phyloP scores from a whole-genome alignment of 176 grass and related monocot genomes.

The Thinopyrum elongatum region DNA sequence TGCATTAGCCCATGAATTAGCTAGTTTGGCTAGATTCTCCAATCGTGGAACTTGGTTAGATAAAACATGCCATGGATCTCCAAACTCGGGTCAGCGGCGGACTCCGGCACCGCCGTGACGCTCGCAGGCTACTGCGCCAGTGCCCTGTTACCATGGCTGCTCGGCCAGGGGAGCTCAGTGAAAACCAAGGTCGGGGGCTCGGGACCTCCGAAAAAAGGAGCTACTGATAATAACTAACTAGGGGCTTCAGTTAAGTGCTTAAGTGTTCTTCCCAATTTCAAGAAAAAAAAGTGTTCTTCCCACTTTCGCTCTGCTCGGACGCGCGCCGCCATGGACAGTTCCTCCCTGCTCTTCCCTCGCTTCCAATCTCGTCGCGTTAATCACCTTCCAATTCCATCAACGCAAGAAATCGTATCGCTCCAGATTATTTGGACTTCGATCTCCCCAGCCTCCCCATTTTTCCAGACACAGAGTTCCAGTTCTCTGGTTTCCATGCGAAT shows the following conservation, averaged over 20 bases:
- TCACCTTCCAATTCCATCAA: background rate
- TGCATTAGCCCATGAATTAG: no score
- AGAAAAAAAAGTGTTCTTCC: background rate
- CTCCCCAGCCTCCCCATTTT: background rate
- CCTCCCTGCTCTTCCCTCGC: background rate
- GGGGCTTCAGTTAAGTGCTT: no score
- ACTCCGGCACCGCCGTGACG: conserved; percentile 60
- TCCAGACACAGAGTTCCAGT: background rate
- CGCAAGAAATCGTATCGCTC: background rate
- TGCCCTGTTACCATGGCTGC: no score
- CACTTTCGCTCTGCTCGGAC: background rate
- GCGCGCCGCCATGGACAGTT: background rate
- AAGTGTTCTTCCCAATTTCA: background rate
- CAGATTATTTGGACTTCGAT: no score
- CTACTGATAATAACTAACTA: no score
- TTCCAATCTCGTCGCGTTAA: background rate
- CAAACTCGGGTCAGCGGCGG: conserved; percentile 74
- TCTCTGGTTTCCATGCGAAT: background rate
- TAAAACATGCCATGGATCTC: conserved; percentile 32
- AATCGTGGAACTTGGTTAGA: no score
- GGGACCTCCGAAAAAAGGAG: no score
- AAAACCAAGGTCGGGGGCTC: no score
- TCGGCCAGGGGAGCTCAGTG: no score
- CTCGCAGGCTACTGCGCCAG: conserved; percentile 68
- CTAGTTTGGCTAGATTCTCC: no score